Conservation (phyloP, 2,329 filamentous ascomycete genomes). For the Colletotrichum costaricense region DNA sequence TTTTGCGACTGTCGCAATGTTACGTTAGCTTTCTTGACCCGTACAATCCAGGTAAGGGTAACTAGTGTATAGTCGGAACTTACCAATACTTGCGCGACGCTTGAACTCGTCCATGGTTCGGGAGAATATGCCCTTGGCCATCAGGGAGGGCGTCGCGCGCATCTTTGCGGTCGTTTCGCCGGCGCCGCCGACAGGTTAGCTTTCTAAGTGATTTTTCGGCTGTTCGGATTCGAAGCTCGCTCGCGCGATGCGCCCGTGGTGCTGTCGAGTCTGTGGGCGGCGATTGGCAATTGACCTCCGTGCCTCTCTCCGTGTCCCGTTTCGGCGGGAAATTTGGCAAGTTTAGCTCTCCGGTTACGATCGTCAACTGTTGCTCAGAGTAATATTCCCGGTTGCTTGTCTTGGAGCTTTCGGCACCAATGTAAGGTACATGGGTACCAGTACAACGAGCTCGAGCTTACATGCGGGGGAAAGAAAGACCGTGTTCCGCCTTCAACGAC, state of each 20-base stretch:
- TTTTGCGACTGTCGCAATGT: constrained; percentile 65
- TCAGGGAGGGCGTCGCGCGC: constrained; percentile 57
- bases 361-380: background rate
- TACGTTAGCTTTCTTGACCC: background rate
- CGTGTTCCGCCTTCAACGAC: background rate
- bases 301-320: background rate
- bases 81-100: constrained; percentile 67
- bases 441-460: constrained; percentile 10
- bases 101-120: constrained; percentile 71
- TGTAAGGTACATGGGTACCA: background rate
- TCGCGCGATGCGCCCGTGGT: background rate
- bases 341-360: background rate
- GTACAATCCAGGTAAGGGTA: background rate
- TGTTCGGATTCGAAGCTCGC: background rate
- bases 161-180: constrained; percentile 48
- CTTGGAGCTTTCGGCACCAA: constrained; percentile 4
- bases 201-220: background rate
- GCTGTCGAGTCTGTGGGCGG: background rate
- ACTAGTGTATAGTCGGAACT: background rate
- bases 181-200: background rate
- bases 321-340: background rate
- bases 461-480: constrained; percentile 25
- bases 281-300: background rate
- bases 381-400: background rate
- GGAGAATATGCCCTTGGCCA: constrained; percentile 64